Base-by-base conservation (phyloP, 176 grass and related monocot genomes). In the Oryza australiensis region DNA sequence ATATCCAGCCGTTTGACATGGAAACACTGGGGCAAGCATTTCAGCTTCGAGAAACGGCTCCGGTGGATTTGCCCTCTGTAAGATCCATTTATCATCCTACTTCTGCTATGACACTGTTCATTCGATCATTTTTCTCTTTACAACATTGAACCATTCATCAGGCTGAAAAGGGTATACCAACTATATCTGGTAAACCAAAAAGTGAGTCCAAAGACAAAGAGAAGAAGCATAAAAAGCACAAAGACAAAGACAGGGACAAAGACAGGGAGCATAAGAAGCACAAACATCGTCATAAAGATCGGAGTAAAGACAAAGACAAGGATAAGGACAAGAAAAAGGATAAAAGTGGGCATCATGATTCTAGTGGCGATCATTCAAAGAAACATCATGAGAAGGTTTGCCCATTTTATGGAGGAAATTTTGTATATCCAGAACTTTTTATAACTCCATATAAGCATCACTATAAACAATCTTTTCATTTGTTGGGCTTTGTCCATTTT, bases 201-300 rank as follows among this genome's bases (percentile, higher is more conserved):
- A 91, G 87, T 37, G 91, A 89, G 18, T 92, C 87, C 74, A 98
- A 88, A 62, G 95, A 95, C 80, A 98, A 93, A 86, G 95, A 93
- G 68, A 98, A 88, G 85, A 98, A 95, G 77, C 95, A 98, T 83
- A 98, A 93, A 84, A 98, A 83, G 26, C 90, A 98, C 73, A 98
- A 87, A 82, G 94, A 91, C 69, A 97, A 75, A 89, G 94, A 97
- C 62, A 91, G 77, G 77, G 92, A 97, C 27, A 97, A 91, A 77
- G 95, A 98, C 72, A 98, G 88, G 89, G 95, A 98, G 74, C 95
- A 95, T 72, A 95, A 98, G 88, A 98, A 98, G 64, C 95, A 93
- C 71, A 98, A 90, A 84, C 90, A 93, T 86, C 92, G 90, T 33
- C 93, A 98, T 82, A 98, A 95, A 86, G 95, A 98, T 87, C 81